Evolutionary conservation across 1,284 basidiomycete species (phyloP).

Genomic region (Pholiota adiposa): DNA sequence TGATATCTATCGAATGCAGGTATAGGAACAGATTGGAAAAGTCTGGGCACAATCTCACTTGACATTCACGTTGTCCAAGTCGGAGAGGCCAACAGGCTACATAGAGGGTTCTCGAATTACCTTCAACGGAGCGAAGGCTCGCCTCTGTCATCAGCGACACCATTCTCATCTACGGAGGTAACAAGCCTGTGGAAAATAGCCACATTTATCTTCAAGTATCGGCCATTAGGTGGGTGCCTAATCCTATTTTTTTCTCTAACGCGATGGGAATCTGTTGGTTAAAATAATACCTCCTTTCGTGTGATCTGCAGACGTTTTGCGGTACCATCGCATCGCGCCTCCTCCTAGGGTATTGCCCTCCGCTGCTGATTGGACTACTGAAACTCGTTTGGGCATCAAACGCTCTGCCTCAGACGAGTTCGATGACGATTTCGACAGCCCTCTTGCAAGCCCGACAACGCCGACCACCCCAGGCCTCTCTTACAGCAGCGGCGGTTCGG

Average conservation of each 20-base stretch:
- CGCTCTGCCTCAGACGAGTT: constrained; percentile 21
- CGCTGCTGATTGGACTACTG: constrained; percentile 8
- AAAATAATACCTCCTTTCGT: background rate
- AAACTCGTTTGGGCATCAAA: constrained; percentile 18
- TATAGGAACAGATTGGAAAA: constrained; percentile 28
- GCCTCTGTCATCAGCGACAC: constrained; percentile 30
- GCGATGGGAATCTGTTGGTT: background rate
- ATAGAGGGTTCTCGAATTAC: constrained; percentile 30
- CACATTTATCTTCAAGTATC: constrained; percentile 33
- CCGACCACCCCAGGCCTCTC: constrained; percentile 9
- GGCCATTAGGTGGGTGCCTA: constrained; percentile 26
- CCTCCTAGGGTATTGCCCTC: constrained; percentile 3
- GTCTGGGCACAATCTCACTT: constrained; percentile 30
- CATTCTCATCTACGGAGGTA: constrained; percentile 32
- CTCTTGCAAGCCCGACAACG: background rate
- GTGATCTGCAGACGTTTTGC: constrained; percentile 16
- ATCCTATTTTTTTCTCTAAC: constrained; percentile 3
- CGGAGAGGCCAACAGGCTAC: constrained; percentile 29
- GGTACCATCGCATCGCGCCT: constrained; percentile 21
- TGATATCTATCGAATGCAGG: constrained; percentile 14
- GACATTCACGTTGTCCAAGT: constrained; percentile 32
- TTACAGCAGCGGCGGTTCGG: constrained; percentile 20
- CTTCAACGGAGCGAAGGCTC: constrained; percentile 26
- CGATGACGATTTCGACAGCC: constrained; percentile 16
- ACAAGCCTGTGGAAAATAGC: constrained; percentile 32